phyloP scores from a whole-genome alignment of 176 grass and related monocot species.

The Lolium rigidum region DNA sequence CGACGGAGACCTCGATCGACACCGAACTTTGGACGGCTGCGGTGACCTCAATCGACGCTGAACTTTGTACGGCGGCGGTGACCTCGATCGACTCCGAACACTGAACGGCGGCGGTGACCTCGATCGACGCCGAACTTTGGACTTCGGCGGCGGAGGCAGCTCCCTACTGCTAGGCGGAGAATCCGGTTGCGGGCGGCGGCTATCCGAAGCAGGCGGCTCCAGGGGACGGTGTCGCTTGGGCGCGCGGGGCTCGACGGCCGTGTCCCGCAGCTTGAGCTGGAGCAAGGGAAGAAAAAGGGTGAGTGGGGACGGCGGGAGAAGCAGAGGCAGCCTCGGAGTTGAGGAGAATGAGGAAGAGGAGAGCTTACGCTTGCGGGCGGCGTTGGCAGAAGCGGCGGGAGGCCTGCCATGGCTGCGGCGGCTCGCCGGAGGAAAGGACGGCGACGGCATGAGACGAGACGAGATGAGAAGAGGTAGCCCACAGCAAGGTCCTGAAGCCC shows the following conservation, averaged over 20 bases:
- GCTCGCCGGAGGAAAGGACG: background rate
- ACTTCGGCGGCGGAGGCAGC: background rate
- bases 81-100: background rate
- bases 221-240: background rate
- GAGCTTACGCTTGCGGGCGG: slow-evolving; percentile 8
- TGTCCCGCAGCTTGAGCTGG: slow-evolving; percentile 3
- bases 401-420: background rate
- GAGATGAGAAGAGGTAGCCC: background rate
- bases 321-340: background rate
- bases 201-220: background rate
- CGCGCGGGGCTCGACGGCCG: background rate
- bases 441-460: background rate
- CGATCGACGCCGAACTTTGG: background rate
- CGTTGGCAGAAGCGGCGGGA: background rate
- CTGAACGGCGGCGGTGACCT: background rate
- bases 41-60: background rate
- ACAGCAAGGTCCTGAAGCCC: background rate
- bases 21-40: background rate
- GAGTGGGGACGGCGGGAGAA: background rate
- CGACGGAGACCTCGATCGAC: too few species aligned
- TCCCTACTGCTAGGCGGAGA: background rate
- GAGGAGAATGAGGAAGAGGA: background rate
- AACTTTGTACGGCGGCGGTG: background rate
- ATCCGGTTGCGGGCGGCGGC: background rate
- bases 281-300: slow-evolving; percentile 10